A percentile compares a stretch with the other conserved stretches of the same genome.
These are phyloP conservation scores for Tolypocladium sp. DNA, from an alignment of 2,329 filamentous ascomycete species.

Conservation along the genomic window DNA sequence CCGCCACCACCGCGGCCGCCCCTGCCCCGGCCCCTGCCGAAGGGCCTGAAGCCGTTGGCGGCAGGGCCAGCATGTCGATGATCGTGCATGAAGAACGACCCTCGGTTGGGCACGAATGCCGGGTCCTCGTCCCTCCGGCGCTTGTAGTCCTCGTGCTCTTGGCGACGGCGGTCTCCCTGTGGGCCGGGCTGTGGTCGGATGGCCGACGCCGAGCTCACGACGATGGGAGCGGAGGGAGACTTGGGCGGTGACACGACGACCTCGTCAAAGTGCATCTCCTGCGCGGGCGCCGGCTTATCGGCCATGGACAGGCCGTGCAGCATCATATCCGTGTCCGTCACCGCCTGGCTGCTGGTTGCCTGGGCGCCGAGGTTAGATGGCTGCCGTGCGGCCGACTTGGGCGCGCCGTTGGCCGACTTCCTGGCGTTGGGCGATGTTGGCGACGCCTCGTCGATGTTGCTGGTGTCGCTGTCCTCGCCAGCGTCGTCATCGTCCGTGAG, in stretches of 20 bases:
- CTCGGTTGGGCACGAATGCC: slow-evolving; percentile 86
- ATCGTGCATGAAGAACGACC: slow-evolving; percentile 96
- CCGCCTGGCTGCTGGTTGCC: slow-evolving; percentile 20
- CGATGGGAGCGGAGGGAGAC: slow-evolving; percentile 36
- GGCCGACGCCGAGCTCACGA: slow-evolving; percentile 45
- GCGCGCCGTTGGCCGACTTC: slow-evolving; percentile 32
- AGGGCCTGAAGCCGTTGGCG: slow-evolving; percentile 68
- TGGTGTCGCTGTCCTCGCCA: slow-evolving; percentile 55
- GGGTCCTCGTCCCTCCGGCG: slow-evolving; percentile 83
- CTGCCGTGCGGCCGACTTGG: slow-evolving; percentile 22
- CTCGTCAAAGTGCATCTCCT: slow-evolving; percentile 40
- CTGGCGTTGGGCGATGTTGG: slow-evolving; percentile 34
- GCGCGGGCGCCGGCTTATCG: slow-evolving; percentile 28
- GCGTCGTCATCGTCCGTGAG: slow-evolving; percentile 52
- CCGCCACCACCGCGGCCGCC: slow-evolving; percentile 34
- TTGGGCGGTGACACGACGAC: slow-evolving; percentile 27
- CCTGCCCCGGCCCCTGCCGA: slow-evolving; percentile 57
- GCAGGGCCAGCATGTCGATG: slow-evolving; percentile 71
- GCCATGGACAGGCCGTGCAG: slow-evolving; percentile 42
- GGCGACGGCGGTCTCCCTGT: slow-evolving; percentile 60
- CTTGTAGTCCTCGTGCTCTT: slow-evolving; percentile 86
- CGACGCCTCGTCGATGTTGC: slow-evolving; percentile 48
- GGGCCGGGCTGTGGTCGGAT: slow-evolving; percentile 41
- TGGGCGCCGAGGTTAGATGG: slow-evolving; percentile 25
- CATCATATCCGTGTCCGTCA: slow-evolving; percentile 50